Base-by-base conservation (phyloP, 2,329 filamentous ascomycete species). In the Microsporum ferrugineum region DNA sequence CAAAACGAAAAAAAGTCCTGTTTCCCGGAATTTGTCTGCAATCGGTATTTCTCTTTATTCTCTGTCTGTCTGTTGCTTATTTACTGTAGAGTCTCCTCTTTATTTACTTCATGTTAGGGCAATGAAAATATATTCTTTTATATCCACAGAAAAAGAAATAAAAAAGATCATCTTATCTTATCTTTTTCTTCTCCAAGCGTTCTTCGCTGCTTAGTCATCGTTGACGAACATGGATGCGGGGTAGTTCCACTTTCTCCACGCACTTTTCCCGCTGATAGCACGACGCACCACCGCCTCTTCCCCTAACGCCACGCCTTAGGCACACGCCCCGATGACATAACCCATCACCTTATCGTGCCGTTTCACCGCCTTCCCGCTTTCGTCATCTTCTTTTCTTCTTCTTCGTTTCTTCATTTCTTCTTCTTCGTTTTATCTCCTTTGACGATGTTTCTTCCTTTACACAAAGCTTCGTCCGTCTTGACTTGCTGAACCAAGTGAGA, bases 341-440 rank as follows among this genome's bases (percentile, higher is more conserved):
- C 10, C 49, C 10, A 10, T n/a, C 27, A 29, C 6, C 8, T 31
- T 53, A 3, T 8, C 29, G 49, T 27, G 49, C 23, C n/a, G 34
- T 34, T 33, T 60, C 59, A 34, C 36, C 36, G 55, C 39, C 51
- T 14, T 57, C 59, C 51, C 51, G 53, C 34, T 38, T 31, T 59
- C 58, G 23, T 60, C 64, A 63, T 38, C 31, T 53, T 57, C 59
- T 60, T 38, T 49, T 56, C 59, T 61, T 57, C 57, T 58, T n/a
- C 36, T 55, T 33, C 53, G 45, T 27, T 56, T 55, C 36, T 60
- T 43, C 58, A 29, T 58, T 31, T 39, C 34, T 57, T 51, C 57
- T 47, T 60, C 5, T 39, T 39, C 14, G 34, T 10, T 43, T n/a
- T 43, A 43, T 43, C 17, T 23, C 17, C 17, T 23, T 23, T 23